Evolutionary conservation across 1,139 yeast genomes (phyloP).

Genomic region (Zygosaccharomyces pseudobailii): DNA sequence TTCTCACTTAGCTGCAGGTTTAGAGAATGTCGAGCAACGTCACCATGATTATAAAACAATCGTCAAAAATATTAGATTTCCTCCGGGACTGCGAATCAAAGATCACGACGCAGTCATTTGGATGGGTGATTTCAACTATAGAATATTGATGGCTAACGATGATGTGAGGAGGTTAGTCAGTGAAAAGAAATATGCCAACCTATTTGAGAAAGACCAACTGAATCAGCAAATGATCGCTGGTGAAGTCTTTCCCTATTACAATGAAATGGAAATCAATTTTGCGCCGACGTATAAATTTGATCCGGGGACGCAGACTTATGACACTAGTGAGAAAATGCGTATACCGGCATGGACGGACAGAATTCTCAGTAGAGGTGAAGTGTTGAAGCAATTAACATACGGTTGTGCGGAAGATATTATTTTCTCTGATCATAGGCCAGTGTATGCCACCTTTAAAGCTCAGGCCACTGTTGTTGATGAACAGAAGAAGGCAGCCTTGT

Average conservation of each 20-base stretch:
- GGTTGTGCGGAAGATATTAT: constrained; percentile 54
- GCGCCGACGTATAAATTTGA: constrained; percentile 93
- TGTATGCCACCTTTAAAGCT: constrained; percentile 70
- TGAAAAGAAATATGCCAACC: constrained; percentile 41
- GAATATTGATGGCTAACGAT: constrained; percentile 73
- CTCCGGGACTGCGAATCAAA: constrained; percentile 59
- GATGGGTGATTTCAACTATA: constrained; percentile 94
- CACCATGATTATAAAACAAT: constrained; percentile 84
- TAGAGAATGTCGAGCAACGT: constrained; percentile 76
- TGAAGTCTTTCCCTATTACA: constrained; percentile 76
- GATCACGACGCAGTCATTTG: constrained; percentile 87
- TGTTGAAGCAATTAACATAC: constrained; percentile 61
- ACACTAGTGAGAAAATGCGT: constrained; percentile 85
- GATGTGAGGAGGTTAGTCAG: constrained; percentile 59
- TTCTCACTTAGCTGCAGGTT: constrained; percentile 93
- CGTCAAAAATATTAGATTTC: constrained; percentile 69
- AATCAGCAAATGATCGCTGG: constrained; percentile 79
- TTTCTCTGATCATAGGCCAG: constrained; percentile 94
- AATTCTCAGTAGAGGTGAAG: constrained; percentile 51
- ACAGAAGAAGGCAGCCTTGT: constrained; percentile 50
- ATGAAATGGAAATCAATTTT: constrained; percentile 73
- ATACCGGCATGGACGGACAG: constrained; percentile 98
- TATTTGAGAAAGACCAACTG: constrained; percentile 77
- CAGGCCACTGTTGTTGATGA: constrained; percentile 69
- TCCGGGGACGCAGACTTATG: constrained; percentile 78